A percentile compares a stretch with the other conserved stretches of the same genome.
Evolutionary conservation across 352 stramenopile genomes (phyloP).

Genomic region (Lagenidium sp.): DNA sequence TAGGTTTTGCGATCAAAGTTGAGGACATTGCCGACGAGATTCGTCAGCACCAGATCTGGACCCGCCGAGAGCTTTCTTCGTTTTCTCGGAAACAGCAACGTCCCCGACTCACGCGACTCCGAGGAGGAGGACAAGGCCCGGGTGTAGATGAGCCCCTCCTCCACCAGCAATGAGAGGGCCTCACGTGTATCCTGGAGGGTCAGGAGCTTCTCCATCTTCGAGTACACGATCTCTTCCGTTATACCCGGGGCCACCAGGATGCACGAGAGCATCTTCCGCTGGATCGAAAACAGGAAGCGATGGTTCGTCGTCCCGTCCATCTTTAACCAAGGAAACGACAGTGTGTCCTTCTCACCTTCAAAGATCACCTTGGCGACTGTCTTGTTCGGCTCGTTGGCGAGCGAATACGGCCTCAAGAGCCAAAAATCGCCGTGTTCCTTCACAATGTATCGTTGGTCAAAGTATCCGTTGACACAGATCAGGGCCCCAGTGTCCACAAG

Average conservation of each 20-base stretch:
- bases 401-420: constrained; percentile 53
- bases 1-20: constrained; percentile 35
- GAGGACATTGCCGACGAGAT: constrained; percentile 30
- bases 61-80: background rate
- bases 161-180: constrained; percentile 52
- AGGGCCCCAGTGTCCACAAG: constrained; percentile 46
- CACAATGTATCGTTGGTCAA: constrained; percentile 48
- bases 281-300: constrained; percentile 65
- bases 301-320: constrained; percentile 74
- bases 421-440: constrained; percentile 62
- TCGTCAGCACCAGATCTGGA: constrained; percentile 14
- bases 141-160: constrained; percentile 62
- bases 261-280: constrained; percentile 57
- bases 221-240: constrained; percentile 38
- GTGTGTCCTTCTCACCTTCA: constrained; percentile 65
- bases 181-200: constrained; percentile 69
- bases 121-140: constrained; percentile 14
- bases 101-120: background rate
- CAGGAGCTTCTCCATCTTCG: constrained; percentile 49
- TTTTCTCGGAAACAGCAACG: constrained; percentile 23
- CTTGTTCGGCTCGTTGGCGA: constrained; percentile 17
- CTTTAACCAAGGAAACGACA: constrained; percentile 76
- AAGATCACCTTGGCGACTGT: constrained; percentile 33
- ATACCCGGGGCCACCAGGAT: constrained; percentile 50
- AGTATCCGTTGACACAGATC: constrained; percentile 64